Conservation (phyloP, 2,329 filamentous ascomycete genomes). For the Leptographium wingfieldii region DNA sequence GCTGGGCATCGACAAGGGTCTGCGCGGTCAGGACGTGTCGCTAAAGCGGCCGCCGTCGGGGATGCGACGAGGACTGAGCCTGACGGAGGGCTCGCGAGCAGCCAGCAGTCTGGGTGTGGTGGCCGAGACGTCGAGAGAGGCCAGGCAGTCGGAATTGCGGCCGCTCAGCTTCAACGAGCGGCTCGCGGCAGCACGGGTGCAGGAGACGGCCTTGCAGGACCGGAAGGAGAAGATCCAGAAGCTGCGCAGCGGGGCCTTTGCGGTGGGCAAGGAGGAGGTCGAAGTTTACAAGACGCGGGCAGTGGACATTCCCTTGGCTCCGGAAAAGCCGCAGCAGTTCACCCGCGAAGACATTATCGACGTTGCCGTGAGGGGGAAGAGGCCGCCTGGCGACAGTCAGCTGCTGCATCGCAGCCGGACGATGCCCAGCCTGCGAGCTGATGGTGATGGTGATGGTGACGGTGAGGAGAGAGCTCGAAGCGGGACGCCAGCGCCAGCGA, state of each 20-base stretch:
- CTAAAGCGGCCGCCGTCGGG: slow-evolving; percentile 53
- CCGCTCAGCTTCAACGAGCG: slow-evolving; percentile 69
- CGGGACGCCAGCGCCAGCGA: neutral
- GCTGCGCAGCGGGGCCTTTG: slow-evolving; percentile 42
- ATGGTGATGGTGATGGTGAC: no score
- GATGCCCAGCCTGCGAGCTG: slow-evolving; percentile 18
- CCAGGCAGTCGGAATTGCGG: slow-evolving; percentile 15
- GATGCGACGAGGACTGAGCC: neutral
- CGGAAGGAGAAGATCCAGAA: slow-evolving; percentile 39
- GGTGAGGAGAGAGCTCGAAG: neutral
- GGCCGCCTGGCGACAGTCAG: slow-evolving; percentile 9
- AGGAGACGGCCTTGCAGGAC: slow-evolving; percentile 39
- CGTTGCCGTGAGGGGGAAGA: slow-evolving; percentile 8
- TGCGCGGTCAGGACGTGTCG: slow-evolving; percentile 70
- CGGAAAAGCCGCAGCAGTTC: slow-evolving; percentile 37
- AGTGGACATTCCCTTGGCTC: slow-evolving; percentile 37
- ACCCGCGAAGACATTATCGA: slow-evolving; percentile 51
- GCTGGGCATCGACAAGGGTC: slow-evolving; percentile 80
- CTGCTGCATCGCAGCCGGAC: slow-evolving; percentile 32
- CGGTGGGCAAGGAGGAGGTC: slow-evolving; percentile 44
- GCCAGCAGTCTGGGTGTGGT: neutral
- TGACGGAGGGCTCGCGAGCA: neutral
- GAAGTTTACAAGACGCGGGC: slow-evolving; percentile 47
- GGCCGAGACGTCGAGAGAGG: neutral
- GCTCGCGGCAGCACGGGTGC: slow-evolving; percentile 55